Evolutionary conservation across 2,329 filamentous ascomycete species (phyloP), one percentile per base, ranked within the genome.

Genomic region (Colletotrichum tanaceti): DNA sequence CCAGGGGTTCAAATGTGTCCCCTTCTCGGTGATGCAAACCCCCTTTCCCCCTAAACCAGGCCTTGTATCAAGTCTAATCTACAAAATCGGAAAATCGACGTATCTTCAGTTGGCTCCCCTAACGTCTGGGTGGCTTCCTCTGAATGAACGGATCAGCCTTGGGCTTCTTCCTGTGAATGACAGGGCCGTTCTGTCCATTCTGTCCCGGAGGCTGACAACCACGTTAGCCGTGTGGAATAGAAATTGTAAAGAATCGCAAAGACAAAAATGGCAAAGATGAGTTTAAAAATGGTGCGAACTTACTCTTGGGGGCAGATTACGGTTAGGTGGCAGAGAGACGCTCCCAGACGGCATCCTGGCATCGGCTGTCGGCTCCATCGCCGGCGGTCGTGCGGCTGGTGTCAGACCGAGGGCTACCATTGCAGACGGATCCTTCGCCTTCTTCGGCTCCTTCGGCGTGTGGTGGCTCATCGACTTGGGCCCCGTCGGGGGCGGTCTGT

Each of bases 331-430:
- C 43, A 61, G 39, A 9, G 66, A 28, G 3, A 61, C 38, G 28
- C n/a, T 46, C n/a, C 62, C 46, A n/a, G 66, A 50, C 14, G 57
- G 64, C 41, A 24, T 73, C 62, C 24, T 71, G 68, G 61, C 60
- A 46, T 3, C 53, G 61, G 63, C 59, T 28, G 59, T 62, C 49
- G 63, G 46, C 58, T 68, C 49, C 47, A 71, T 72, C 35, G 79
- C 73, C 3, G 79, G 79, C 52, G 81, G 80, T 44, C 83, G 77
- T 68, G 82, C 79, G 7, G 83, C 84, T 24, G 84, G 83, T 13
- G 75, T 78, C 71, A 87, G 75, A 7, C 84, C 84, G 53, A 87
- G 77, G 22, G 84, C 81, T 64, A 84, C 81, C 83, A 86, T 84
- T 20, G 84, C 85, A 2, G 85, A 85, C 2, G 85, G 85, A 62